These are phyloP conservation scores for Zygosaccharomyces rouxii DNA, from an alignment of 805 yeast genomes.

Conservation along the genomic window DNA sequence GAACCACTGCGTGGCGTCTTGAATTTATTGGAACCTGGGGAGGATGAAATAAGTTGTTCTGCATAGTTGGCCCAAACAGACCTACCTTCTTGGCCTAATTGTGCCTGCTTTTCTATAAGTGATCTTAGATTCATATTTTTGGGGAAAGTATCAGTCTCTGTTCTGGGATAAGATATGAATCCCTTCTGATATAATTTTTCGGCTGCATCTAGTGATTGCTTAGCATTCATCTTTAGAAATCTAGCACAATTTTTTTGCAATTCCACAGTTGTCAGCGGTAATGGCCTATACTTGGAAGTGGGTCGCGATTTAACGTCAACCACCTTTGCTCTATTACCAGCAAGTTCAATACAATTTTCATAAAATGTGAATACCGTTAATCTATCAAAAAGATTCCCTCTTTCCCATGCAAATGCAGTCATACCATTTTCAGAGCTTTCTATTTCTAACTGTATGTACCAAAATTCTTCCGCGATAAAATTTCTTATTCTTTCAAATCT, in stretches of 20 bases:
- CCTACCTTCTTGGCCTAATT: slow-evolving; percentile 23
- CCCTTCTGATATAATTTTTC: slow-evolving; percentile 85
- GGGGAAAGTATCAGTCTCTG: slow-evolving; percentile 91
- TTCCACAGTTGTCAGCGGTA: slow-evolving; percentile 92
- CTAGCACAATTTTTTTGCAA: slow-evolving; percentile 82
- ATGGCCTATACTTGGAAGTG: slow-evolving; percentile 72
- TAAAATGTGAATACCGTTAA: slow-evolving; percentile 58
- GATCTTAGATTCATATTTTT: slow-evolving; percentile 62
- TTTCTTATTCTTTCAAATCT: slow-evolving; percentile 69
- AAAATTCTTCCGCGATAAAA: slow-evolving; percentile 74
- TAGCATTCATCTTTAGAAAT: slow-evolving; percentile 72
- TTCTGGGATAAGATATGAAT: slow-evolving; percentile 90
- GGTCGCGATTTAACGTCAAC: slow-evolving; percentile 52
- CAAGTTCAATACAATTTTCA: slow-evolving; percentile 54
- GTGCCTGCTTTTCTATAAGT: slow-evolving; percentile 56
- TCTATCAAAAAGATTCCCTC: slow-evolving; percentile 70
- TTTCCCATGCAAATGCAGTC: slow-evolving; percentile 61
- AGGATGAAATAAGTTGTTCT: slow-evolving; percentile 34
- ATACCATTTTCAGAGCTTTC: slow-evolving; percentile 37
- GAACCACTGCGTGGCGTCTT: slow-evolving; percentile 72
- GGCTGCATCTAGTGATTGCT: slow-evolving; percentile 69
- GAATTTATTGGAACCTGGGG: slow-evolving; percentile 41
- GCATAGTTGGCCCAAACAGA: slow-evolving; percentile 94
- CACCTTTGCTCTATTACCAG: slow-evolving; percentile 47
- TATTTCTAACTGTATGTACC: slow-evolving; percentile 60